Conservation (phyloP, 2,329 filamentous ascomycete genomes). For the Aspergillus latus region DNA sequence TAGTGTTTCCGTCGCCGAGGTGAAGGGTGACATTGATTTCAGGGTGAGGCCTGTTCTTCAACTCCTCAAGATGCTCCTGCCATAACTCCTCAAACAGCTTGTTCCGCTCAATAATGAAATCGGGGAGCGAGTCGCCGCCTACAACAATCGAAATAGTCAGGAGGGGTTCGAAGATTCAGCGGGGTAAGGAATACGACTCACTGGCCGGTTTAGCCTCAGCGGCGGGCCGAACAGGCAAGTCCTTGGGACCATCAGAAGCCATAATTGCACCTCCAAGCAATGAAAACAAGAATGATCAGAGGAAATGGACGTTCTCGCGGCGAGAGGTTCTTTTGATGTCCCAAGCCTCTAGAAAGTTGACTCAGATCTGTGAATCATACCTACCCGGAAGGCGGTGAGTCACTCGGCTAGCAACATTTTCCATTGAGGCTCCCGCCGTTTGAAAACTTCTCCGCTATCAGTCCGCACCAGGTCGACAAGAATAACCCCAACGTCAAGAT, state of each 20-base stretch:
- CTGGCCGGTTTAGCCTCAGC: slow-evolving; percentile 29
- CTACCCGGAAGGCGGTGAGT: slow-evolving; percentile 33
- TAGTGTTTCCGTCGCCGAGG: slow-evolving; percentile 42
- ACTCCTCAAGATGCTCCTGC: slow-evolving; percentile 75
- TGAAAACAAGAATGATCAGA: slow-evolving; percentile 24
- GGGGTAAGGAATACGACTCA: slow-evolving; percentile 32
- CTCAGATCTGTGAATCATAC: slow-evolving; percentile 24
- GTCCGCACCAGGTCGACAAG: slow-evolving; percentile 28
- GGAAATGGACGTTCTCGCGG: slow-evolving; percentile 14
- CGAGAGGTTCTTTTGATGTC: slow-evolving; percentile 16
- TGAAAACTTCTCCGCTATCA: slow-evolving; percentile 40
- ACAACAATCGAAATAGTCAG: slow-evolving; percentile 25
- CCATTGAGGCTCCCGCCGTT: slow-evolving; percentile 37
- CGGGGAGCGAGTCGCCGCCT: slow-evolving; percentile 54
- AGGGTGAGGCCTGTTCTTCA: slow-evolving; percentile 53
- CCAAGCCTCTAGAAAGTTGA: slow-evolving; percentile 2
- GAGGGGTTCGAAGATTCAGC: slow-evolving; percentile 33
- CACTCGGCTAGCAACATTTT: no score
- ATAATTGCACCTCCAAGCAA: slow-evolving; percentile 24
- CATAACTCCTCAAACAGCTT: slow-evolving; percentile 86
- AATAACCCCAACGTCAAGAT: slow-evolving; percentile 46
- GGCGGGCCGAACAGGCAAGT: slow-evolving; percentile 38
- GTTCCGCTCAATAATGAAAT: slow-evolving; percentile 80
- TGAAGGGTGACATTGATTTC: slow-evolving; percentile 52
- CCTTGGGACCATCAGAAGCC: slow-evolving; percentile 38